phyloP scores from a whole-genome alignment of 1,139 yeast species.

The Candida smagusa region DNA sequence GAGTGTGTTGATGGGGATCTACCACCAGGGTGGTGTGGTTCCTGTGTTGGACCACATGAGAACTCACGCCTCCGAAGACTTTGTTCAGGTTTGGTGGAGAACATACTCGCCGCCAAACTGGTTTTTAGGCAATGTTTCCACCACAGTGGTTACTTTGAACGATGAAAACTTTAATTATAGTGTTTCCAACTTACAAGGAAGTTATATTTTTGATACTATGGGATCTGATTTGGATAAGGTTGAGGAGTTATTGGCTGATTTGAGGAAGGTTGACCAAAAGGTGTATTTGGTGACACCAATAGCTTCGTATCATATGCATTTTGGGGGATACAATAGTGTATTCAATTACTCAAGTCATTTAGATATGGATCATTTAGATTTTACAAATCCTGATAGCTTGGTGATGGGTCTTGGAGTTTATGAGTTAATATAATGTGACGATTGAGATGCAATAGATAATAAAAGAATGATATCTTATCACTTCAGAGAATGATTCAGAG shows the following conservation, averaged over 20 bases:
- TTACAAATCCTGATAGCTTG: constrained; percentile 39
- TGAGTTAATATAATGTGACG: constrained; percentile 32
- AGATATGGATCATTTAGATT: constrained; percentile 70
- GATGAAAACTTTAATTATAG: constrained; percentile 13
- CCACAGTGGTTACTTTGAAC: constrained; percentile 17
- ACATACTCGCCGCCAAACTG: constrained; percentile 93
- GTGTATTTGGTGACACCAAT: constrained; percentile 47
- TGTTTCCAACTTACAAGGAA: constrained; percentile 7
- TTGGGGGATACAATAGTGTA: constrained; percentile 15
- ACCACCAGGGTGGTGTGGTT: constrained; percentile 89
- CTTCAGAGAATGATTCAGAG: too few relatives aligned
- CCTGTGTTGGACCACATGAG: constrained; percentile 50
- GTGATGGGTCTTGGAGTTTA: constrained; percentile 61
- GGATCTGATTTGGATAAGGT: constrained; percentile 42
- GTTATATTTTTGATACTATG: constrained; percentile 51
- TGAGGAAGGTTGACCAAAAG: constrained; percentile 9
- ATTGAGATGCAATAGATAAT: too few relatives aligned
- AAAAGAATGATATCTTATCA: too few relatives aligned
- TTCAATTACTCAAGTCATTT: constrained; percentile 52
- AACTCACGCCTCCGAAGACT: constrained; percentile 15
- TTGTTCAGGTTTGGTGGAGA: constrained; percentile 80
- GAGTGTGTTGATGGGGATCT: constrained; percentile 68
- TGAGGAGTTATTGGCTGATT: constrained; percentile 13
- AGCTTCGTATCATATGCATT: constrained; percentile 37
- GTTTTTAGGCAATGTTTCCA: constrained; percentile 52